These are phyloP conservation scores for Metschnikowia peoriensis DNA, from an alignment of 805 yeast species.

Conservation along the genomic window DNA sequence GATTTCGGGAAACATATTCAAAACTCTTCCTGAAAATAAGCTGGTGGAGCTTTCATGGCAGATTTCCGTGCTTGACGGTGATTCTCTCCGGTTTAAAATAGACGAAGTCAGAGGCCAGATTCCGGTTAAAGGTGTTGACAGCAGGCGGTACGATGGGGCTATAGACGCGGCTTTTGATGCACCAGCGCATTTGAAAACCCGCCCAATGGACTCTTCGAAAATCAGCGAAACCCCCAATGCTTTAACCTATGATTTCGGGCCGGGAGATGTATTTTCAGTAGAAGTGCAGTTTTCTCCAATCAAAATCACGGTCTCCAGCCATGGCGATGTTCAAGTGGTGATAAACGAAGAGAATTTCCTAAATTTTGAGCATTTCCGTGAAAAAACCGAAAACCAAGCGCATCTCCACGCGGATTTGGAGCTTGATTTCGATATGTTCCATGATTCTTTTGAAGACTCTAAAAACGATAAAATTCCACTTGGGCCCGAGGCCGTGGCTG, in stretches of 20 bases:
- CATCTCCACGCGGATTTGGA: constrained; percentile 50
- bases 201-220: background rate
- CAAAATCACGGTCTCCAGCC: constrained; percentile 45
- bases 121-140: constrained; percentile 43
- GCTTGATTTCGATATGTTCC: constrained; percentile 61
- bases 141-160: constrained; percentile 41
- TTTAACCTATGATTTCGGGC: constrained; percentile 35
- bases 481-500: constrained; percentile 87
- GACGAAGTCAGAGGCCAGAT: constrained; percentile 56
- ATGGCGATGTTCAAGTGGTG: constrained; percentile 47
- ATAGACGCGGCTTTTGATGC: constrained; percentile 25
- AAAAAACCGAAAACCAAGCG: constrained; percentile 25
- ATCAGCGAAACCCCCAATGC: constrained; percentile 14
- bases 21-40: constrained; percentile 27
- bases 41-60: constrained; percentile 51
- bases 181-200: background rate
- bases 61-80: constrained; percentile 53
- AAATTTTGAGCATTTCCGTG: constrained; percentile 81
- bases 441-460: constrained; percentile 70
- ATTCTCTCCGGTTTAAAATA: constrained; percentile 57
- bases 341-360: constrained; percentile 70
- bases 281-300: constrained; percentile 49
- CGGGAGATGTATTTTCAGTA: constrained; percentile 37
- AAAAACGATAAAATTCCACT: constrained; percentile 62
- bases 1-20: constrained; percentile 48